Conservation (phyloP, 176 grass and related monocot genomes). For the Hyparrhenia diplandra region DNA sequence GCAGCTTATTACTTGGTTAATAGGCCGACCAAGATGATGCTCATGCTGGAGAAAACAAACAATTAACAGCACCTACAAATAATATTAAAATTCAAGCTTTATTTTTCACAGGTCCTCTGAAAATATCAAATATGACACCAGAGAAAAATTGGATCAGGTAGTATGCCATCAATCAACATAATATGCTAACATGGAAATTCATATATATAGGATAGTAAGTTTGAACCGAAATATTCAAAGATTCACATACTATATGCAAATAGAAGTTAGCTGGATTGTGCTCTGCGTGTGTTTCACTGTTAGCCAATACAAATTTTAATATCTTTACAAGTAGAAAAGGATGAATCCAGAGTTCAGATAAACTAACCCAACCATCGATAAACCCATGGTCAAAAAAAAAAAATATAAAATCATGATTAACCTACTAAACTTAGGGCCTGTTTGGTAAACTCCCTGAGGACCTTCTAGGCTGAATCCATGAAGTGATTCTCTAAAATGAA, state of each 20-base stretch:
- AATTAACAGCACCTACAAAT: constrained; percentile 84
- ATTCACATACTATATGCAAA: constrained; percentile 1
- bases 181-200: constrained; percentile 6
- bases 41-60: constrained; percentile 98
- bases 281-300: background rate
- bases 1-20: constrained; percentile 81
- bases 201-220: background rate
- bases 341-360: constrained; percentile 12
- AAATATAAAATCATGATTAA: background rate
- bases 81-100: constrained; percentile 12
- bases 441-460: background rate
- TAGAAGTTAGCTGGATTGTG: background rate
- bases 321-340: background rate
- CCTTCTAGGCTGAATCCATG: background rate
- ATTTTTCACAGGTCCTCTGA: constrained; percentile 11
- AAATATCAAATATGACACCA: background rate
- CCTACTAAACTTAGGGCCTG: background rate
- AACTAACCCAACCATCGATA: background rate
- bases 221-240: background rate
- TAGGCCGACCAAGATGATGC: constrained; percentile 81
- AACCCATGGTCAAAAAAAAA: background rate
- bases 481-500: background rate
- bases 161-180: constrained; percentile 19
- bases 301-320: constrained; percentile 1
- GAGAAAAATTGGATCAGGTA: constrained; percentile 10